Percentiles rank a stretch among this genome's conserved stretches.
These are phyloP conservation scores for Fusarium mexicanum DNA, from an alignment of 2,329 filamentous ascomycete species.

Conservation along the genomic window DNA sequence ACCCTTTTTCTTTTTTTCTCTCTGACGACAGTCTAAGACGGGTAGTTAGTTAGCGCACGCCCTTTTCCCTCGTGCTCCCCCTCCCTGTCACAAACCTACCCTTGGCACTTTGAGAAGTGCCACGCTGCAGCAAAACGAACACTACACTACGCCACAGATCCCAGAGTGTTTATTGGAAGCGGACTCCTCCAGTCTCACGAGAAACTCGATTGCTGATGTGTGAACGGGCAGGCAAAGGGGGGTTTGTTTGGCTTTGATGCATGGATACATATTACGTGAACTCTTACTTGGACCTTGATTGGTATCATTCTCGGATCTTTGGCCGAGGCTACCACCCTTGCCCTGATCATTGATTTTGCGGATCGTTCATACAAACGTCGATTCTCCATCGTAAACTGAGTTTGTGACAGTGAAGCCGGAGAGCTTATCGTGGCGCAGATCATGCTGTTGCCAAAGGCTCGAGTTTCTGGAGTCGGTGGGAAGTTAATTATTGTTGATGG, in stretches of 20 bases:
- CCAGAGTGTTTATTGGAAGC: conserved; percentile 3
- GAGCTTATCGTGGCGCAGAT: background rate
- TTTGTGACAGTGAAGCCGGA: background rate
- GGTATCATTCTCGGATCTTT: background rate
- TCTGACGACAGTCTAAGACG: background rate
- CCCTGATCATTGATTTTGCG: background rate
- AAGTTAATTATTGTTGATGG: background rate
- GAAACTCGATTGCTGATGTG: background rate
- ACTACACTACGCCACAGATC: background rate
- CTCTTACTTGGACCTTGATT: background rate
- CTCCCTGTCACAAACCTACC: background rate
- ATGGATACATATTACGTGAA: background rate
- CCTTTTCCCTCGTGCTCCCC: conserved; percentile 1
- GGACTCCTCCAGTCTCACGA: background rate
- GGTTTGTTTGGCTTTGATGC: background rate
- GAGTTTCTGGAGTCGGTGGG: background rate
- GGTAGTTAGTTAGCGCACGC: conserved; percentile 9
- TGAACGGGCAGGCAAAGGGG: background rate
- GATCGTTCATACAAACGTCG: background rate
- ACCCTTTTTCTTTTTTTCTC: background rate
- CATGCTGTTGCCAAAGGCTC: background rate
- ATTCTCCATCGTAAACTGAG: background rate
- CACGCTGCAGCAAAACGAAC: conserved; percentile 1
- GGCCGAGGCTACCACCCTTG: background rate
- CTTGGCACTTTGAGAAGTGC: conserved; percentile 14